Conservation (phyloP, 1,139 yeast species). For the Candida sp. region DNA sequence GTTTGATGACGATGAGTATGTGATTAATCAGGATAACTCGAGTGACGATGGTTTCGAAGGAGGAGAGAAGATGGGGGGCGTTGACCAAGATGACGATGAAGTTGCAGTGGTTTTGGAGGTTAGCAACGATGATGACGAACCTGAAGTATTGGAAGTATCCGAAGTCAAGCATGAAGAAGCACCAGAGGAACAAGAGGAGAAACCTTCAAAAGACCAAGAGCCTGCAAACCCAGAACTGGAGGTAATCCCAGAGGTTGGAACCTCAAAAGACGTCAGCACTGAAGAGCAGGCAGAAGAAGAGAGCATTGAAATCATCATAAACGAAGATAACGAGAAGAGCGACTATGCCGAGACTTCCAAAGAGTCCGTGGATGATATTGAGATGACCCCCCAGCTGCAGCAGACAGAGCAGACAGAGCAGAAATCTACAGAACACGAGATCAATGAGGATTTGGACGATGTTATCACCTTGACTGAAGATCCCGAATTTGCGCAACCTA, state of each 20-base stretch:
- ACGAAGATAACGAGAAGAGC: constrained; percentile 18
- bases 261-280: background rate
- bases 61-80: background rate
- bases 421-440: background rate
- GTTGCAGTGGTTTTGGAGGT: constrained; percentile 3
- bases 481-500: background rate
- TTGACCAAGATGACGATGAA: background rate
- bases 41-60: background rate
- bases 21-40: background rate
- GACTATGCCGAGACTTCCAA: constrained; percentile 22
- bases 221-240: background rate
- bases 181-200: background rate
- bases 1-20: constrained; percentile 3
- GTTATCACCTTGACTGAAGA: constrained; percentile 5
- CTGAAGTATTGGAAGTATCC: background rate
- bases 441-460: constrained; percentile 8
- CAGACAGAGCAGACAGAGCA: background rate
- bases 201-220: too few relatives aligned
- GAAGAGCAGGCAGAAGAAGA: background rate
- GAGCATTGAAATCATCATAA: background rate
- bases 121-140: background rate
- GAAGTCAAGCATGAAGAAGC: constrained; percentile 2
- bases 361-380: background rate
- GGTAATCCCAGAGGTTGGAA: background rate
- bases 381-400: background rate